Evolutionary conservation across 495 filamentous ascomycete species (phyloP).

Genomic region (Penicillium turbatum): DNA sequence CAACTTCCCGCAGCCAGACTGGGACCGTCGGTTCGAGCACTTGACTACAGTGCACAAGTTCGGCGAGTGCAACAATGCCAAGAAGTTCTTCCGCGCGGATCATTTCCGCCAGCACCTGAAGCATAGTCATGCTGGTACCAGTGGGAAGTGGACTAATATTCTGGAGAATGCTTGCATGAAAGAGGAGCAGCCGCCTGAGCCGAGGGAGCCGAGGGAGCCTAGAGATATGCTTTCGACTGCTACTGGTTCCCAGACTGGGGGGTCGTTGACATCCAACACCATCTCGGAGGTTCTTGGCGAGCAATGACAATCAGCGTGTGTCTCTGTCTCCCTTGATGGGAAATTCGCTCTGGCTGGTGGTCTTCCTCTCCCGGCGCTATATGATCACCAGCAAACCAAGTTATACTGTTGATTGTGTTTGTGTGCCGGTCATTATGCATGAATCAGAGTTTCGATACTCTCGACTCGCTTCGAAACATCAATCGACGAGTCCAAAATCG

Average conservation of each 20-base stretch:
- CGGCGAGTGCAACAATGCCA: conserved; percentile 94
- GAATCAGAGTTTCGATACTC: too few relatives aligned
- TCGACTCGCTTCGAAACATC: neutral
- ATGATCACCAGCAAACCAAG: neutral
- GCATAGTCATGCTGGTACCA: conserved; percentile 94
- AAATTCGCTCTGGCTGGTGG: neutral
- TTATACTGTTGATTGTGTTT: neutral
- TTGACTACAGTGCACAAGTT: conserved; percentile 91
- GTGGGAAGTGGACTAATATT: conserved; percentile 99
- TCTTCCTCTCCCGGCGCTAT: neutral
- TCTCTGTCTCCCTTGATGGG: neutral
- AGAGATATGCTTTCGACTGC: conserved; percentile 16
- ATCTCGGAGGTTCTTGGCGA: conserved; percentile 36
- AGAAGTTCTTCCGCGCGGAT: conserved; percentile 97
- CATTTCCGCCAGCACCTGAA: conserved; percentile 98
- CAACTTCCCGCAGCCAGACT: conserved; percentile 65
- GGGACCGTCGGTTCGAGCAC: conserved; percentile 81
- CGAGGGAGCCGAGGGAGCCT: conserved; percentile 6
- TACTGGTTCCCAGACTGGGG: conserved; percentile 17
- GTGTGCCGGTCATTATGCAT: too few relatives aligned
- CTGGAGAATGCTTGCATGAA: conserved; percentile 96
- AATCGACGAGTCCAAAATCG: too few relatives aligned
- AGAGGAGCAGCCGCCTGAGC: conserved; percentile 62
- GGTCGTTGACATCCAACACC: conserved; percentile 30
- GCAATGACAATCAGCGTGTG: conserved; percentile 21